Base-by-base conservation (phyloP, 2,329 filamentous ascomycete genomes). In the Ceratocystis cacaofunesta region DNA sequence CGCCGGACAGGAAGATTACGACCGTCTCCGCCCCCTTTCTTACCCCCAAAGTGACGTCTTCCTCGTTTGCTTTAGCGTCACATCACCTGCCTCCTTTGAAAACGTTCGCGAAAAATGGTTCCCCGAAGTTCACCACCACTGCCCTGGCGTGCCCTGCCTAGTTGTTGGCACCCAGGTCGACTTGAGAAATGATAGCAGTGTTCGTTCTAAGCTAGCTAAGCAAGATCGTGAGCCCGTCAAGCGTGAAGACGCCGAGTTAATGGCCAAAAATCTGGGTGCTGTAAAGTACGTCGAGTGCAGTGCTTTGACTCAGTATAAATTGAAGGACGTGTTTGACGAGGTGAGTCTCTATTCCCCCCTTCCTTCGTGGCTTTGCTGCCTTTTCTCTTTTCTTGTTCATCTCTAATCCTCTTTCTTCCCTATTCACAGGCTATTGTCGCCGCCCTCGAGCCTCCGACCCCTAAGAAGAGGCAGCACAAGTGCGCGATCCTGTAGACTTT, bases 81-180 rank as follows among this genome's bases (percentile, higher is more conserved):
- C 92, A 66, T 96, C 92, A 58, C 94, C 92, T 50, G 92, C 94
- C 50, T 96, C 92, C 6, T 99, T 99, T 76, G 94, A 99, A 76
- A 99, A 99, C 87, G 94, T 97, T 63, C 87, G 92, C 72, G 92
- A 96, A 81, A 96, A 96, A 78, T 96, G 92, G 92, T 96, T 96
- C 72, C 94, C 94, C 58, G 94, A 99, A 78, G 94, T 99, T 55
- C 92, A 95, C 76, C 94, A 99, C 77, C 94, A 99, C 78, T 99
- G 94, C 75, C 94, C 94, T 19, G 94, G 94, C 69, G 94, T 99
- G 46, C 94, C 94, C 64, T 97, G 94, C 81, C 82, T 99, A 70
- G 96, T 99, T 70, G 94, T 99, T 68, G 94, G 94, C 72, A 99
- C 94, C 28, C 94, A 99, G 78, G 92, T 92, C 69, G 94, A 99